phyloP scores from a whole-genome alignment of 1,284 basidiomycete species.

The Moesziomyces antarcticus region DNA sequence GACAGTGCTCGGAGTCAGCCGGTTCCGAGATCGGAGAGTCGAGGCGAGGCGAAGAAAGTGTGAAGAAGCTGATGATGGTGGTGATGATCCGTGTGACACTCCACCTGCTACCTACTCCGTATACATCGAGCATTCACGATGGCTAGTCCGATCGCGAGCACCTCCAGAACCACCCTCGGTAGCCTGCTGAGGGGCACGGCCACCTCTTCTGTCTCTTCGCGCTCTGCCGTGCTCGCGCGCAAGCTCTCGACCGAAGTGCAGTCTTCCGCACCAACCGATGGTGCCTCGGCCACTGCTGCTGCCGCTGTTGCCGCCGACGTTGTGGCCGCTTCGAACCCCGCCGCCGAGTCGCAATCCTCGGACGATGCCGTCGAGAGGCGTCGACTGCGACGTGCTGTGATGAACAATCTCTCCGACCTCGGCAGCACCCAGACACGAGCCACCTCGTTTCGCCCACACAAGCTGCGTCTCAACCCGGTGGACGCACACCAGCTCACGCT shows the following conservation, averaged over 20 bases:
- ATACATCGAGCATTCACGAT: constrained; percentile 7
- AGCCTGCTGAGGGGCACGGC: constrained; percentile 26
- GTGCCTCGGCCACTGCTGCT: constrained; percentile 1
- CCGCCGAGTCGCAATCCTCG: constrained; percentile 11
- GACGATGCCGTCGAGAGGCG: constrained; percentile 36
- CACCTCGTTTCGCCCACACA: constrained; percentile 79
- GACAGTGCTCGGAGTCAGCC: not conserved
- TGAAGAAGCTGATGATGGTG: no score
- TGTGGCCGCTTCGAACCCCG: not conserved
- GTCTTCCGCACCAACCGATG: constrained; percentile 7
- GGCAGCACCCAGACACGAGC: constrained; percentile 81
- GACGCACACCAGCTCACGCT: constrained; percentile 78
- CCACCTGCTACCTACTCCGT: no score
- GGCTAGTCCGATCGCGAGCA: constrained; percentile 52
- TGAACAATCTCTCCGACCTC: constrained; percentile 76
- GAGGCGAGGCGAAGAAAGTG: not conserved
- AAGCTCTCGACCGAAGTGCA: constrained; percentile 16
- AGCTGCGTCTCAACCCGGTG: constrained; percentile 77
- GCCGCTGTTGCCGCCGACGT: constrained; percentile 8
- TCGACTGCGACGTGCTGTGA: constrained; percentile 65
- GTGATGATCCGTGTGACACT: not conserved
- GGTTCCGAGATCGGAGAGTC: not conserved
- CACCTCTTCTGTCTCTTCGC: constrained; percentile 7
- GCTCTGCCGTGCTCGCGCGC: constrained; percentile 10
- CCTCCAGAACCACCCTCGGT: constrained; percentile 44